Evolutionary conservation across 2,329 filamentous ascomycete genomes (phyloP).

Genomic region (Fusarium subtropicale): DNA sequence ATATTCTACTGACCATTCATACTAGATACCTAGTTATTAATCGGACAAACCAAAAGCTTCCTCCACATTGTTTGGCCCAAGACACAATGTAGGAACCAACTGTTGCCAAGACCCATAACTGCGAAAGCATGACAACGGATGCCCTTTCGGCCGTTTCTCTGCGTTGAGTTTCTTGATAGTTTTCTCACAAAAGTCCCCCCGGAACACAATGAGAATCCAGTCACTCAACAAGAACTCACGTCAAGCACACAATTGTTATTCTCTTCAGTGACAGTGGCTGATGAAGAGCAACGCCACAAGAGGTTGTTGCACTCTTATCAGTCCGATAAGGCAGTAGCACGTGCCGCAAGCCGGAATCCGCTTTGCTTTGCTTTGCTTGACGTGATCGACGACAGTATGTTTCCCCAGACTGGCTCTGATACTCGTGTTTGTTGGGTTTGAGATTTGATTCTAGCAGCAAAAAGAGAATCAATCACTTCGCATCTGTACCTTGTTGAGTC

Average conservation of each 20-base stretch:
- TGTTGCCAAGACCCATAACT: background rate
- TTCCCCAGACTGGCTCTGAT: slow-evolving; percentile 34
- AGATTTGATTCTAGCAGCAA: slow-evolving; percentile 20
- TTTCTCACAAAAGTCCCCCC: background rate
- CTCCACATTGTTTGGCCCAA: background rate
- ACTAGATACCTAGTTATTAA: background rate
- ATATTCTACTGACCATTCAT: background rate
- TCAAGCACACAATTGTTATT: background rate
- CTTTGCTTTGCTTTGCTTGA: slow-evolving; percentile 24
- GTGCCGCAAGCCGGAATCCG: slow-evolving; percentile 39
- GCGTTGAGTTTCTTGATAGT: background rate
- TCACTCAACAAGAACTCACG: background rate
- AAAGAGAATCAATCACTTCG: slow-evolving; percentile 12
- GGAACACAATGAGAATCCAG: background rate
- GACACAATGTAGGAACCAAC: background rate
- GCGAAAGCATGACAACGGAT: background rate
- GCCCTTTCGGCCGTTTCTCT: no score
- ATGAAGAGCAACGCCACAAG: background rate
- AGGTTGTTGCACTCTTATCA: slow-evolving; percentile 30
- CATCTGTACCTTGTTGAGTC: slow-evolving; percentile 3
- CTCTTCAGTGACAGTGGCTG: background rate
- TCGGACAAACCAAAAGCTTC: background rate
- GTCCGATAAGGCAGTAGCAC: slow-evolving; percentile 42
- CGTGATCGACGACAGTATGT: slow-evolving; percentile 44
- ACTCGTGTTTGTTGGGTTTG: slow-evolving; percentile 35